Percentiles rank a stretch among this genome's conserved stretches.
These are phyloP conservation scores for Psilocybe subaeruginosa DNA, from an alignment of 768 basidiomycete genomes.

Conservation along the genomic window DNA sequence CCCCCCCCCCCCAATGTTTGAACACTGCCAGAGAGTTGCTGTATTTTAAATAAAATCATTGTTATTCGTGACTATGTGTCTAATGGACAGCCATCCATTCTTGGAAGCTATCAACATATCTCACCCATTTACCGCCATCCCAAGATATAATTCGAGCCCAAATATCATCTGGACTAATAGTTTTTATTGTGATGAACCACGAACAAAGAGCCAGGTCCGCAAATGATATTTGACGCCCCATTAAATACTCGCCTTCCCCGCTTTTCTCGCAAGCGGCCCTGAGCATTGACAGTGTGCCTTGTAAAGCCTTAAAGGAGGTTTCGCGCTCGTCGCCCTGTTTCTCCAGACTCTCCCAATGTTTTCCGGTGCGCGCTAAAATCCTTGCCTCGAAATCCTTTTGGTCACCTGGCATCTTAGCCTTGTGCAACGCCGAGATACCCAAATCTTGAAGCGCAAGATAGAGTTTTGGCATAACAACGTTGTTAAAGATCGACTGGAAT, in stretches of 20 bases:
- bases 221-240: slow-evolving; percentile 22
- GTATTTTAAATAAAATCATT: background rate
- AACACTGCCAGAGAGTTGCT: background rate
- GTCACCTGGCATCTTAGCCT: slow-evolving; percentile 25
- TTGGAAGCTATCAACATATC: slow-evolving; percentile 21
- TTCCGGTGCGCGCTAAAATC: slow-evolving; percentile 23
- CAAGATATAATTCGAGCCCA: slow-evolving; percentile 27
- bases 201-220: slow-evolving; percentile 31
- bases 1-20: background rate
- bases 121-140: slow-evolving; percentile 30
- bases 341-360: slow-evolving; percentile 23
- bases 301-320: slow-evolving; percentile 23
- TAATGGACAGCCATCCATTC: slow-evolving; percentile 22
- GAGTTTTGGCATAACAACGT: slow-evolving; percentile 19
- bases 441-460: slow-evolving; percentile 19
- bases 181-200: slow-evolving; percentile 24
- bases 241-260: slow-evolving; percentile 19
- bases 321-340: slow-evolving; percentile 26
- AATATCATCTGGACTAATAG: slow-evolving; percentile 28
- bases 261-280: slow-evolving; percentile 16
- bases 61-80: background rate
- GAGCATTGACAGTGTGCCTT: slow-evolving; percentile 17
- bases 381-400: slow-evolving; percentile 15
- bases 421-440: slow-evolving; percentile 23
- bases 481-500: slow-evolving; percentile 27